These are phyloP conservation scores for Hymenoscyphus repandus DNA, from an alignment of 2,329 filamentous ascomycete genomes.

Conservation along the genomic window DNA sequence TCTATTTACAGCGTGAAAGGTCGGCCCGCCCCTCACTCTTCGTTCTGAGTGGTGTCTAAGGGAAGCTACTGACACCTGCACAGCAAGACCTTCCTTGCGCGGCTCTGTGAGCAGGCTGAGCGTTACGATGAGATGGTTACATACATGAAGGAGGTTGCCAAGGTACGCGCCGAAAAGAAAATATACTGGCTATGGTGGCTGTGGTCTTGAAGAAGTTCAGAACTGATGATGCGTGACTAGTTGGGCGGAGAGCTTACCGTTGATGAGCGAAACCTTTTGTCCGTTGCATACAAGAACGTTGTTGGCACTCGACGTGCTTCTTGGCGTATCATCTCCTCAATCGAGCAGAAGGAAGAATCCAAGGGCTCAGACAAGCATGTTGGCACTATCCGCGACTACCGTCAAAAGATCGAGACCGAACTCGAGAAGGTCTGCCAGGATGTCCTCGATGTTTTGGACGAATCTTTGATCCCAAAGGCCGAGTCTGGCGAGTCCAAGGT, in stretches of 20 bases:
- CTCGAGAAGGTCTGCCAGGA: constrained; percentile 98
- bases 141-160: constrained; percentile 99
- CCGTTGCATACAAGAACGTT: constrained; percentile 99
- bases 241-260: constrained; percentile 75
- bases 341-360: constrained; percentile 99
- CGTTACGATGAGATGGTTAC: constrained; percentile 99
- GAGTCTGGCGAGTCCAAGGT: constrained; percentile 98
- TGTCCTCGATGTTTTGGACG: constrained; percentile 89
- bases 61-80: constrained; percentile 24
- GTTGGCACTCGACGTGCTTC: constrained; percentile 96
- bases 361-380: constrained; percentile 97
- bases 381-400: constrained; percentile 89
- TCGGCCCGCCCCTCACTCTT: constrained; percentile 14
- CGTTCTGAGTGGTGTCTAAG: constrained; percentile 5
- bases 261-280: constrained; percentile 97
- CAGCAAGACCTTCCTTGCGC: constrained; percentile 99
- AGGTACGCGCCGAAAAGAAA: constrained; percentile 48
- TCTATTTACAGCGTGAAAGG: constrained; percentile 31
- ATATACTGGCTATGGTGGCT: constrained; percentile 21
- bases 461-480: constrained; percentile 91
- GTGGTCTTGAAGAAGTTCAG: constrained; percentile 5
- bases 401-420: constrained; percentile 96
- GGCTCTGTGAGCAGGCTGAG: constrained; percentile 99
- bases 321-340: constrained; percentile 99
- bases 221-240: constrained; percentile 31